phyloP scores from a whole-genome alignment of 306 rosid species.

The Casuarina equisetifolia region DNA sequence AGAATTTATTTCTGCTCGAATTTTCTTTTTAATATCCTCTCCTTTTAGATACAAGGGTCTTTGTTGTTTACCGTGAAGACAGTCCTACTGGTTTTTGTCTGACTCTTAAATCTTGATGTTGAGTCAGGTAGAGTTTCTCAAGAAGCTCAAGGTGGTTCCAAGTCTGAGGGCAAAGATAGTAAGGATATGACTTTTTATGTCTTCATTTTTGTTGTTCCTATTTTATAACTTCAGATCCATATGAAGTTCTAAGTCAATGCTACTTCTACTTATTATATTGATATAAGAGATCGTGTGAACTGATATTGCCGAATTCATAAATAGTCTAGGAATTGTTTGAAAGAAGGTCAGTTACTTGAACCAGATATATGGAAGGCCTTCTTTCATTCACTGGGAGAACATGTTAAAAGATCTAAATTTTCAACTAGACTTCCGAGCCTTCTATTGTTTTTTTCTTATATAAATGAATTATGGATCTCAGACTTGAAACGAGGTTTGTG shows the following conservation, averaged over 20 bases:
- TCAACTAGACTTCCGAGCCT: background rate
- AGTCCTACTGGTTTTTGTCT: background rate
- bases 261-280: background rate
- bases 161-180: conserved; percentile 42
- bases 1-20: background rate
- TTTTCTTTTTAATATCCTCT: background rate
- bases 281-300: background rate
- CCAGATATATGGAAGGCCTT: background rate
- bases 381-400: background rate
- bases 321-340: background rate
- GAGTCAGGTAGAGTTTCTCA: conserved; percentile 40
- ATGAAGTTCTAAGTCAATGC: background rate
- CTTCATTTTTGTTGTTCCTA: background rate
- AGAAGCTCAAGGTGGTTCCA: conserved; percentile 39
- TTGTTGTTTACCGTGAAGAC: background rate
- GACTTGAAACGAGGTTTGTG: background rate
- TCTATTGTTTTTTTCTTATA: background rate
- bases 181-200: conserved; percentile 2
- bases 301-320: background rate
- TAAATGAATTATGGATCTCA: background rate
- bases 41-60: background rate
- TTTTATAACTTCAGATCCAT: background rate
- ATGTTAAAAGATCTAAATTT: background rate
- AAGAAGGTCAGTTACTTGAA: background rate
- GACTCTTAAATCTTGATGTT: conserved; percentile 24